Percentiles rank a stretch among this genome's conserved stretches.
These are phyloP conservation scores for Monosporascus sp. DNA, from an alignment of 2,329 filamentous ascomycete genomes.

Conservation along the genomic window DNA sequence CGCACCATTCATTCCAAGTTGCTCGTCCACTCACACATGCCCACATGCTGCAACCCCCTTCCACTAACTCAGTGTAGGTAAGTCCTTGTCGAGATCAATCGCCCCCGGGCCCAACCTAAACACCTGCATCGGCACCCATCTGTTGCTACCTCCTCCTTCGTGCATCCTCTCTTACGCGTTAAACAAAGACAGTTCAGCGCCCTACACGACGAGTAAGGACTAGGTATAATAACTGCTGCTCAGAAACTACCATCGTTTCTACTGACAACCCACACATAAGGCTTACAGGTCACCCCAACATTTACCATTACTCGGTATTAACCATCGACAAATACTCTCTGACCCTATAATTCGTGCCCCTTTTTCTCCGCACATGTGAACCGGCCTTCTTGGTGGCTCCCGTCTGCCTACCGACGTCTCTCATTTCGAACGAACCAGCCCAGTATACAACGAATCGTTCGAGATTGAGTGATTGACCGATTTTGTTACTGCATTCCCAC, in stretches of 20 bases:
- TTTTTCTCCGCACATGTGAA: not conserved
- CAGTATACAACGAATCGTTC: not conserved
- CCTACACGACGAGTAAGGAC: too few species aligned
- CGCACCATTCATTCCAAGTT: not conserved
- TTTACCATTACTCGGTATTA: not conserved
- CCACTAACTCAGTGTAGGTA: not conserved
- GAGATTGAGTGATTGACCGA: not conserved
- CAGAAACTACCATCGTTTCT: too few species aligned
- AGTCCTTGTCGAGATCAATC: too few species aligned
- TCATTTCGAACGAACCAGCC: not conserved
- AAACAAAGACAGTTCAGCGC: too few species aligned
- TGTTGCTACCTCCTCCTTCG: too few species aligned
- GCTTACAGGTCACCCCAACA: too few species aligned
- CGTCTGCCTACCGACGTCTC: not conserved
- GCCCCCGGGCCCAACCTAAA: not conserved
- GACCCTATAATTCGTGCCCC: not conserved
- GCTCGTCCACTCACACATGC: not conserved
- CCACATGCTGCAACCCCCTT: not conserved
- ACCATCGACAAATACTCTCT: not conserved
- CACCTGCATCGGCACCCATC: too few species aligned
- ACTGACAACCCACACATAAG: too few species aligned
- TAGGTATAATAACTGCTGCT: too few species aligned
- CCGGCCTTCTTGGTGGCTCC: not conserved
- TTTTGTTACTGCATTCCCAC: not conserved
- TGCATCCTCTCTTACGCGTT: too few species aligned